Percentiles rank a stretch among this genome's conserved stretches.
Conservation (phyloP, 805 yeast species). For the Candida methanosorbosa region DNA sequence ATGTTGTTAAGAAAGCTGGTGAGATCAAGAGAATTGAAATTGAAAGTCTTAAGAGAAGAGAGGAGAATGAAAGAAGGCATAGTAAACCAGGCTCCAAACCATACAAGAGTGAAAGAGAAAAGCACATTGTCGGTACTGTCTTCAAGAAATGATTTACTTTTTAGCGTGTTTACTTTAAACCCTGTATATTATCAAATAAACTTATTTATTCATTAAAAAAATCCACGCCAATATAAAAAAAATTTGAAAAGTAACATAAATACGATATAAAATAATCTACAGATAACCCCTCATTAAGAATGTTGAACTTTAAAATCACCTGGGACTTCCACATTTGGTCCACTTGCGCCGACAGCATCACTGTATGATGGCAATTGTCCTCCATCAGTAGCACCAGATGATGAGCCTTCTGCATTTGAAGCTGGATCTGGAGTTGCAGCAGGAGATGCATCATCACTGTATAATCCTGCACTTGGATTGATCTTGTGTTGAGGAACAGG, state of each 20-base stretch:
- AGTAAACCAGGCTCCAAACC: slow-evolving; percentile 55
- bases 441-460: slow-evolving; percentile 4
- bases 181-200: background rate
- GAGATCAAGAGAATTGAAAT: slow-evolving; percentile 77
- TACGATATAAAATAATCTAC: background rate
- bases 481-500: slow-evolving; percentile 6
- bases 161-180: background rate
- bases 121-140: slow-evolving; percentile 80
- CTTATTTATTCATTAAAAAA: background rate
- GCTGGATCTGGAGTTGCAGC: slow-evolving; percentile 1
- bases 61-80: slow-evolving; percentile 74
- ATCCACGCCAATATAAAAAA: background rate
- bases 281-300: background rate
- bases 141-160: slow-evolving; percentile 42
- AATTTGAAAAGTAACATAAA: slow-evolving; percentile 1
- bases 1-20: slow-evolving; percentile 76
- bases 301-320: slow-evolving; percentile 9
- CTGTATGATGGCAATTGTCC: slow-evolving; percentile 14
- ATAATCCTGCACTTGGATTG: slow-evolving; percentile 2
- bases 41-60: slow-evolving; percentile 68
- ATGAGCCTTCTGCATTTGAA: slow-evolving; percentile 4
- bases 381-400: slow-evolving; percentile 1
- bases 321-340: background rate
- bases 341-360: slow-evolving; percentile 6
- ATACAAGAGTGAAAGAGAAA: slow-evolving; percentile 65